Evolutionary conservation across 495 filamentous ascomycete species (phyloP), one percentile per base, ranked within the genome.

Genomic region (Penicillium odoratum): DNA sequence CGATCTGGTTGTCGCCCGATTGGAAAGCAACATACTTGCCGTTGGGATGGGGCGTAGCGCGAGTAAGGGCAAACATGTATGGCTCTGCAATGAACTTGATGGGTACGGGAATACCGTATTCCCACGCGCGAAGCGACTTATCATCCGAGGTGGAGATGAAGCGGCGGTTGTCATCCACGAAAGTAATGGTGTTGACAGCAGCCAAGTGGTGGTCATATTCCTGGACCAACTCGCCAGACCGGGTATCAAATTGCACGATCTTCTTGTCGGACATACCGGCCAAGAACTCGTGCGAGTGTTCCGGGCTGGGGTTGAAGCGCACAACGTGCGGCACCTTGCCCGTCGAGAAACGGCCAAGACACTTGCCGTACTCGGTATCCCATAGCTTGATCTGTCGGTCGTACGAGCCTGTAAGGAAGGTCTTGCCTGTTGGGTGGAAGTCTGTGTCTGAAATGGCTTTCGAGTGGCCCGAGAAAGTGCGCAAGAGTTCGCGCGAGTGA

Each of bases 121-220:
- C 95, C 94, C 94, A 98, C 7, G 93, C 93, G 55, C 94, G 85
- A 28, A 99, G 78, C 28, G 88, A 93, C 71, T 97, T 95, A 76
- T 99, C 94, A 74, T 99, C 95, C 5, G 89, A 93, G 10, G 95
- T 98, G 29, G 94, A 92, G 82, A 98, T 94, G 83, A 99, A 98
- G 48, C 95, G 88, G 40, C 94, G 86, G 73, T 91, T 90, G 53
- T 95, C 86, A 71, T 97, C 94, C 62, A 95, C 91, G 71, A 97
- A 98, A 38, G 92, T 96, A 65, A 98, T 89, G 8, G 93, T 98
- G 76, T 98, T 98, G 79, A 99, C 85, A n/a, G 93, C 89, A 40
- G 90, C 93, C 51, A 99, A 77, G 66, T 99, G 94, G 75, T 98
- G 93, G 71, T 98, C 93, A 75, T 99, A 99, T 80, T 98, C 94